A percentile compares a stretch with the other conserved stretches of the same genome.
phyloP scores from a whole-genome alignment of 148 eudicot species.

The Vaccinium myrtillus region DNA sequence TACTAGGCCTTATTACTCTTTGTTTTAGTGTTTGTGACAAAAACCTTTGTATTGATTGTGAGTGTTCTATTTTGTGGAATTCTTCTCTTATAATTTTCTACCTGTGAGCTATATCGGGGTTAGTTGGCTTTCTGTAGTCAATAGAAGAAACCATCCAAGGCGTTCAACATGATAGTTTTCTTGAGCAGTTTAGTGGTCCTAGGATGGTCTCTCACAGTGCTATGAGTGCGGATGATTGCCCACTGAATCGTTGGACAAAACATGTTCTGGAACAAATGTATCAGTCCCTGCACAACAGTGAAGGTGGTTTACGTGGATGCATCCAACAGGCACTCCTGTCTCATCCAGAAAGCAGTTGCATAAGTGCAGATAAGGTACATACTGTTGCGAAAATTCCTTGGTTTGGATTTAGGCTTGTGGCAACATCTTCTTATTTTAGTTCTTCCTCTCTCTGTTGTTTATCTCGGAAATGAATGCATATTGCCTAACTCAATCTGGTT shows the following conservation, averaged over 20 bases:
- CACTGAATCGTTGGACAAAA: constrained; percentile 44
- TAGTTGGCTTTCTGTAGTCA: constrained; percentile 29
- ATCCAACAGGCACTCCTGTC: constrained; percentile 35
- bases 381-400: neutral
- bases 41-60: neutral
- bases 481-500: neutral
- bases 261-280: constrained; percentile 41
- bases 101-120: neutral
- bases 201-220: constrained; percentile 34
- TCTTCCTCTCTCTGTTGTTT: neutral
- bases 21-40: neutral
- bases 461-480: neutral
- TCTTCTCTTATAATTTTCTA: neutral
- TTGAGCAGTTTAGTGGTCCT: constrained; percentile 35
- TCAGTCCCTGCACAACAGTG: constrained; percentile 41
- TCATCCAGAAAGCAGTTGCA: constrained; percentile 23
- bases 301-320: constrained; percentile 44
- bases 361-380: constrained; percentile 38
- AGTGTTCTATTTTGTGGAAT: neutral
- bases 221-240: constrained; percentile 39
- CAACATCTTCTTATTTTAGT: neutral
- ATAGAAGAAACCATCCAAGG: constrained; percentile 23
- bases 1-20: neutral
- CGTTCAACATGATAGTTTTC: constrained; percentile 25
- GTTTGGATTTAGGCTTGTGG: neutral